Conservation (phyloP, 192 early-diverging fungal species). For the Powellomyces hirtus region DNA sequence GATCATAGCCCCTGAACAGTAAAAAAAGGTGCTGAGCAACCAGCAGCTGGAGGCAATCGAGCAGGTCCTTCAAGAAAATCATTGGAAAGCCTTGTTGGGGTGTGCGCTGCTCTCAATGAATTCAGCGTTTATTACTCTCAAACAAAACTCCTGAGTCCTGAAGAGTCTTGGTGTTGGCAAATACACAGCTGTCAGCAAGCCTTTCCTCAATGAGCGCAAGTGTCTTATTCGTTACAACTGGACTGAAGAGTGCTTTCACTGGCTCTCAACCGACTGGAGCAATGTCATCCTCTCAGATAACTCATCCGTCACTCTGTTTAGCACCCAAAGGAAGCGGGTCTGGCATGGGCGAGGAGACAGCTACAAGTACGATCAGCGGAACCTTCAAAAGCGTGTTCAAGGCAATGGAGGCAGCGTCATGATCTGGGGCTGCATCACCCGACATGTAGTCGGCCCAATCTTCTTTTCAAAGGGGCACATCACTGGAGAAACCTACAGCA, state of each 20-base stretch:
- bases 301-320: not conserved
- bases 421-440: constrained; percentile 8
- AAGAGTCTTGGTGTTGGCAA: not conserved
- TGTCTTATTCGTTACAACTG: not conserved
- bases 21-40: no score
- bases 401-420: not conserved
- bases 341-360: not conserved
- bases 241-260: not conserved
- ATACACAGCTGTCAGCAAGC: not conserved
- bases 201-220: not conserved
- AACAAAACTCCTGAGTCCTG: no score
- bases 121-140: no score
- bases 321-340: not conserved
- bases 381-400: not conserved
- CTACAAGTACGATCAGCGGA: not conserved
- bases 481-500: not conserved
- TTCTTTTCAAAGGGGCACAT: not conserved
- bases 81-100: no score
- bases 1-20: no score
- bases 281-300: constrained; percentile 8
- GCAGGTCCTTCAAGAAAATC: no score
- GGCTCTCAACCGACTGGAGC: not conserved
- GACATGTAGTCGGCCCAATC: not conserved
- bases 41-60: no score
- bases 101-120: no score